These are phyloP conservation scores for Stachybotrys chlorohalonatus DNA, from an alignment of 2,329 filamentous ascomycete species.

Conservation along the genomic window DNA sequence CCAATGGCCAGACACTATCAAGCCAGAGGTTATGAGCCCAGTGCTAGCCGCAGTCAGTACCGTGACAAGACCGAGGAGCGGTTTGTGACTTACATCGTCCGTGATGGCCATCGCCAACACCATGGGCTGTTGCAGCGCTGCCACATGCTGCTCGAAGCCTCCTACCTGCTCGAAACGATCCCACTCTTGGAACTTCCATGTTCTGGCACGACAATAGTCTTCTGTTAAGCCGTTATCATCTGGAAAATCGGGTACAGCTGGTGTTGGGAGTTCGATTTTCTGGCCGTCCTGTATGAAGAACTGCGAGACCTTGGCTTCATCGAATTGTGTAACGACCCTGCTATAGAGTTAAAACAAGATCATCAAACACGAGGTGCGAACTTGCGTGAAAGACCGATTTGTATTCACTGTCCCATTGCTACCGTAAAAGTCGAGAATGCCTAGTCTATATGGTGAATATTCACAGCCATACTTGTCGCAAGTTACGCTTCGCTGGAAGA, in stretches of 20 bases:
- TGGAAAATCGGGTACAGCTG: slow-evolving; percentile 27
- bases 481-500: slow-evolving; percentile 38
- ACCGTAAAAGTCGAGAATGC: slow-evolving; percentile 51
- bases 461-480: slow-evolving; percentile 60
- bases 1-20: slow-evolving; percentile 48
- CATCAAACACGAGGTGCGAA: background rate
- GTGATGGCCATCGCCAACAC: slow-evolving; percentile 56
- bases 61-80: background rate
- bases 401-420: slow-evolving; percentile 48
- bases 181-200: slow-evolving; percentile 43
- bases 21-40: slow-evolving; percentile 44
- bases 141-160: slow-evolving; percentile 44
- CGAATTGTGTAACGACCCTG: slow-evolving; percentile 53
- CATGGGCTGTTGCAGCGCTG: slow-evolving; percentile 48
- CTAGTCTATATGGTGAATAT: slow-evolving; percentile 57
- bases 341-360: background rate
- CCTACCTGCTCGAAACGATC: slow-evolving; percentile 44
- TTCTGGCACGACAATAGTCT: slow-evolving; percentile 46
- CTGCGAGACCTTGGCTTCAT: slow-evolving; percentile 40
- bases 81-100: slow-evolving; percentile 24
- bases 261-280: slow-evolving; percentile 37
- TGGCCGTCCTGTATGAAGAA: slow-evolving; percentile 52
- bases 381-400: slow-evolving; percentile 38
- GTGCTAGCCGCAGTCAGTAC: background rate
- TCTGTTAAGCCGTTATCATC: slow-evolving; percentile 49